These are phyloP conservation scores for Imleria badia DNA, from an alignment of 768 basidiomycete genomes.

Conservation along the genomic window DNA sequence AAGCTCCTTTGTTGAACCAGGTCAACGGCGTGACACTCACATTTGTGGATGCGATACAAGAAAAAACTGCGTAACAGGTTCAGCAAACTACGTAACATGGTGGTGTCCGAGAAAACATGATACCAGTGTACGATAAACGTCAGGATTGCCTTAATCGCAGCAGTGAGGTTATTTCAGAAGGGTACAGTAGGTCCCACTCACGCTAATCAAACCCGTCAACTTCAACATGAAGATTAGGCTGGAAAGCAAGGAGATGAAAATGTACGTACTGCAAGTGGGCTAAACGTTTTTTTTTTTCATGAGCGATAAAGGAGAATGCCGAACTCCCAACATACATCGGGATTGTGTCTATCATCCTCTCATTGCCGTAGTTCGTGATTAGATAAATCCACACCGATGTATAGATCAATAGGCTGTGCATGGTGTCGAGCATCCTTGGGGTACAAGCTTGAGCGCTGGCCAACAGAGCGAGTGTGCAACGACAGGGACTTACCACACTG, in stretches of 20 bases:
- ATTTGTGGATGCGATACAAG: constrained; percentile 13
- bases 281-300: neutral
- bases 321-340: constrained; percentile 37
- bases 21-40: neutral
- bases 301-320: too few species aligned
- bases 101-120: neutral
- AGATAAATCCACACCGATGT: constrained; percentile 44
- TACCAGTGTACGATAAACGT: constrained; percentile 55
- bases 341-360: constrained; percentile 39
- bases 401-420: constrained; percentile 42
- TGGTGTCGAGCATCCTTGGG: constrained; percentile 36
- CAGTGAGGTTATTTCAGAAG: neutral
- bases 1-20: neutral
- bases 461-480: neutral
- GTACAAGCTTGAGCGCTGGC: neutral
- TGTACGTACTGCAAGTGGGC: constrained; percentile 30
- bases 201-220: constrained; percentile 35
- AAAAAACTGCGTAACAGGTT: constrained; percentile 3
- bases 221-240: constrained; percentile 5
- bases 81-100: neutral
- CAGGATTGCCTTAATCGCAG: constrained; percentile 40
- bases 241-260: neutral
- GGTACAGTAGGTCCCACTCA: constrained; percentile 1
- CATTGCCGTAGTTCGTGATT: constrained; percentile 43
- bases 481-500: constrained; percentile 22